phyloP scores from a whole-genome alignment of 495 filamentous ascomycete species.

The Trichoderma orchidacearum region DNA sequence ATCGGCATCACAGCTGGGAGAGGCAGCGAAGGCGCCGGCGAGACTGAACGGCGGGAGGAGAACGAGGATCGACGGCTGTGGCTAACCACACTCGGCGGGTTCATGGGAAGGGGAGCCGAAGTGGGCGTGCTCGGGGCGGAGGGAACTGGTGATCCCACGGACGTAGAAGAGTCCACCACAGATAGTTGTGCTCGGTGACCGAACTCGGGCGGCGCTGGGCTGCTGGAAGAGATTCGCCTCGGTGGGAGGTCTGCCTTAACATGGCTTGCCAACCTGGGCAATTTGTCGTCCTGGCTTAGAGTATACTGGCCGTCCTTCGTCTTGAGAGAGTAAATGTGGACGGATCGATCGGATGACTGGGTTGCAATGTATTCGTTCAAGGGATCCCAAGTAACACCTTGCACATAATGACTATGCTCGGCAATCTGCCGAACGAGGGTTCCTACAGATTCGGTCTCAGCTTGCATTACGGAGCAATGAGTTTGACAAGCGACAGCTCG shows the following conservation, averaged over 20 bases:
- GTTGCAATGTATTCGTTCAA: conserved; percentile 97
- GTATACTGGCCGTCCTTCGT: conserved; percentile 95
- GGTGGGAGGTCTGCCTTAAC: conserved; percentile 83
- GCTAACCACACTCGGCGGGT: conserved; percentile 74
- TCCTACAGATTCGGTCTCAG: conserved; percentile 33
- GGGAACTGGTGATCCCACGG: conserved; percentile 67
- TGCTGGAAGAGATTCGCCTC: conserved; percentile 79
- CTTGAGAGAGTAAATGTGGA: conserved; percentile 91
- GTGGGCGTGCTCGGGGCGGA: conserved; percentile 94
- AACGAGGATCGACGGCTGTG: conserved; percentile 93
- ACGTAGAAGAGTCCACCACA: conserved; percentile 33
- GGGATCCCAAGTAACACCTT: conserved; percentile 97
- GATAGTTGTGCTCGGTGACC: conserved; percentile 41
- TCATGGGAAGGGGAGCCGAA: conserved; percentile 85
- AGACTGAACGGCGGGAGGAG: conserved; percentile 83
- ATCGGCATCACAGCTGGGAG: conserved; percentile 94
- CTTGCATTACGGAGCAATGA: neutral
- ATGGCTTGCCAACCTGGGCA: conserved; percentile 35
- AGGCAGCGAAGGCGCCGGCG: conserved; percentile 89
- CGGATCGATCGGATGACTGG: conserved; percentile 93
- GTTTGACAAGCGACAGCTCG: neutral
- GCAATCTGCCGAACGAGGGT: conserved; percentile 91
- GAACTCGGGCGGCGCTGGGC: conserved; percentile 81
- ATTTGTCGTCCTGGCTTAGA: conserved; percentile 36
- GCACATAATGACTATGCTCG: conserved; percentile 97